Percentiles rank a stretch among this genome's conserved stretches.
Evolutionary conservation across 2,329 filamentous ascomycete species (phyloP).

Genomic region (Xylaria sp.): DNA sequence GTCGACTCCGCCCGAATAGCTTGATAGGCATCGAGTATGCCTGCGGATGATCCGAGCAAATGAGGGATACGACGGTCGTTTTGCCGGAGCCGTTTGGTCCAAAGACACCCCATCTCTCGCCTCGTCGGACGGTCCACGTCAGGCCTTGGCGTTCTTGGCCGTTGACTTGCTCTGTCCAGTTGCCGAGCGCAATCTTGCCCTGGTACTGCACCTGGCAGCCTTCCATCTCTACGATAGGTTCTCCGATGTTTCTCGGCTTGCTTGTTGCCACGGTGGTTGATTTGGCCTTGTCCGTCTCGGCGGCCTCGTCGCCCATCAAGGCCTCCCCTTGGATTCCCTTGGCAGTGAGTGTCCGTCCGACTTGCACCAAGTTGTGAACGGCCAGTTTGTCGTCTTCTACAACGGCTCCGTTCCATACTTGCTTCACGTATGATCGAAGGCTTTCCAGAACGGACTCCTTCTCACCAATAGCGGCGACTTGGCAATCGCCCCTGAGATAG

Average conservation of each 20-base stretch:
- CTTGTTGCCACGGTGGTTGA: conserved; percentile 8
- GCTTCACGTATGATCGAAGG: conserved; percentile 44
- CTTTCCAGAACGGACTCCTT: conserved; percentile 57
- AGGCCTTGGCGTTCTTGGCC: conserved; percentile 56
- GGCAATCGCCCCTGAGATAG: conserved; percentile 62
- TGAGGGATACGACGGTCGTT: conserved; percentile 85
- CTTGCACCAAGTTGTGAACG: conserved; percentile 44
- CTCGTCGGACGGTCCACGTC: conserved; percentile 75
- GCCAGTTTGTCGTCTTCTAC: conserved; percentile 45
- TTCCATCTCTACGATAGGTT: conserved; percentile 79
- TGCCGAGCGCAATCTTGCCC: conserved; percentile 69
- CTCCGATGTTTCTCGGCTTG: conserved; percentile 40
- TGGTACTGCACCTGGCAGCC: conserved; percentile 80
- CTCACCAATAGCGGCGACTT: conserved; percentile 59
- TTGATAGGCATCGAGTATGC: conserved; percentile 83
- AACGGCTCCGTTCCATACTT: conserved; percentile 40
- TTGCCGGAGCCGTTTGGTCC: conserved; percentile 94
- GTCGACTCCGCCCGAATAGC: conserved; percentile 74
- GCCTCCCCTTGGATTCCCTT: conserved; percentile 36
- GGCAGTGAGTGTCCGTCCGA: conserved; percentile 44
- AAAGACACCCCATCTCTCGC: conserved; percentile 87
- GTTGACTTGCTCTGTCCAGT: conserved; percentile 61
- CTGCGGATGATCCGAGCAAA: conserved; percentile 94
- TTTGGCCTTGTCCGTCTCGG: conserved; percentile 21
- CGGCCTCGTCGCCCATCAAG: conserved; percentile 30